phyloP scores from a whole-genome alignment of 352 stramenopile species.

The Paralagenidium karlingii region DNA sequence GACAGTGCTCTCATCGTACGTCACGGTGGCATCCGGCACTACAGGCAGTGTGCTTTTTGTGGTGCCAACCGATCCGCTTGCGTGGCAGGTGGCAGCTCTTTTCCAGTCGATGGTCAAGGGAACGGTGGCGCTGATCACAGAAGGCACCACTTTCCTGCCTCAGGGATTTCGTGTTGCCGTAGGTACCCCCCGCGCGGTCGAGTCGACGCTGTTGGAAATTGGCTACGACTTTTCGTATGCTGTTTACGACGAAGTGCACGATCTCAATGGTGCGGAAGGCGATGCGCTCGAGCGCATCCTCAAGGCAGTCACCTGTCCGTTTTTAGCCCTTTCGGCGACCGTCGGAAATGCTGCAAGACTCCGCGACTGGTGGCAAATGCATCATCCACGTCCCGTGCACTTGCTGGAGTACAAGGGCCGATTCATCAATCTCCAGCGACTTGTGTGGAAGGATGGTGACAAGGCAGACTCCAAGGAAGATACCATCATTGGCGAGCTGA shows the following conservation, averaged over 20 bases:
- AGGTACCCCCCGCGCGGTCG: slow-evolving; percentile 91
- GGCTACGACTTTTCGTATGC: slow-evolving; percentile 95
- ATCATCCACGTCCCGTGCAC: slow-evolving; percentile 71
- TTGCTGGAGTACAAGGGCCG: slow-evolving; percentile 93
- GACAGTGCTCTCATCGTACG: slow-evolving; percentile 85
- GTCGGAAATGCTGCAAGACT: slow-evolving; percentile 95
- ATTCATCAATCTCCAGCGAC: slow-evolving; percentile 98
- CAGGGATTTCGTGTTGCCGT: slow-evolving; percentile 88
- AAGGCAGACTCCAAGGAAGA: slow-evolving; percentile 12
- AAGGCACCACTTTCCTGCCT: slow-evolving; percentile 76
- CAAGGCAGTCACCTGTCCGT: slow-evolving; percentile 91
- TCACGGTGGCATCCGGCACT: slow-evolving; percentile 55
- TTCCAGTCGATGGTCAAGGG: slow-evolving; percentile 97
- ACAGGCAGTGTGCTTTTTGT: slow-evolving; percentile 78
- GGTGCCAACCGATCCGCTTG: slow-evolving; percentile 95
- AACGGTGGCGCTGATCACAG: slow-evolving; percentile 93
- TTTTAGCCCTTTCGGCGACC: slow-evolving; percentile 96
- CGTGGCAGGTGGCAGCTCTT: slow-evolving; percentile 97
- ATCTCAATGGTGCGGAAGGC: slow-evolving; percentile 94
- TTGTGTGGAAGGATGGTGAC: slow-evolving; percentile 84
- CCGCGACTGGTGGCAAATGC: slow-evolving; percentile 89
- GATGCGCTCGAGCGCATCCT: slow-evolving; percentile 94
- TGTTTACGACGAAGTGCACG: slow-evolving; percentile 98
- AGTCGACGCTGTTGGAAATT: slow-evolving; percentile 85
- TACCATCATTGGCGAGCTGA: slow-evolving; percentile 22